phyloP scores from a whole-genome alignment of 1,284 basidiomycete genomes.

The Boletus putidus region DNA sequence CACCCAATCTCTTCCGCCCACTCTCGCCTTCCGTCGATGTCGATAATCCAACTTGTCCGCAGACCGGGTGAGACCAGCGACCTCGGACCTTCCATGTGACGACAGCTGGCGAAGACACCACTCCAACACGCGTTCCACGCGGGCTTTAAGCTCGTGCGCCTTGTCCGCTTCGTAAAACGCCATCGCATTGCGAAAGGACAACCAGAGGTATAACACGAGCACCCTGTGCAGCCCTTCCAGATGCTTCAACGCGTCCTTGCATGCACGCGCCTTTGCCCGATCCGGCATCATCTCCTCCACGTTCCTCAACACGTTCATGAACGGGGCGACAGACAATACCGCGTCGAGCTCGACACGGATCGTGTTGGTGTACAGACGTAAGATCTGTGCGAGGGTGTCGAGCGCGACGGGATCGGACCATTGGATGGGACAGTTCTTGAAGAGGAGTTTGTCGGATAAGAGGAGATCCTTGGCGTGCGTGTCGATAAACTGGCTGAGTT shows the following conservation, averaged over 20 bases:
- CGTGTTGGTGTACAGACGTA: slow-evolving; percentile 37
- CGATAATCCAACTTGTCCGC: slow-evolving; percentile 25
- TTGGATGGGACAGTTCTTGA: slow-evolving; percentile 50
- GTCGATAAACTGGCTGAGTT: slow-evolving; percentile 50
- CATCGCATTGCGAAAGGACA: slow-evolving; percentile 75
- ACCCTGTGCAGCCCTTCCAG: slow-evolving; percentile 84
- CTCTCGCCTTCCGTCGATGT: slow-evolving; percentile 11
- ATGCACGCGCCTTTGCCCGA: slow-evolving; percentile 5
- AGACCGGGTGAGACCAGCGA: neutral
- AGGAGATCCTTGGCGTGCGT: slow-evolving; percentile 43
- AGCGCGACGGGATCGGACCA: slow-evolving; percentile 43
- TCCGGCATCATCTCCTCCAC: slow-evolving; percentile 40
- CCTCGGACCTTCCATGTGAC: slow-evolving; percentile 1
- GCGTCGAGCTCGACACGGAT: slow-evolving; percentile 43
- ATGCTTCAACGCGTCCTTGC: slow-evolving; percentile 40
- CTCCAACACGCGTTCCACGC: slow-evolving; percentile 71
- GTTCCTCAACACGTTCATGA: slow-evolving; percentile 46
- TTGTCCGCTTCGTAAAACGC: slow-evolving; percentile 63
- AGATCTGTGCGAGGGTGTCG: slow-evolving; percentile 40
- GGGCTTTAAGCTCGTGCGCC: slow-evolving; percentile 58
- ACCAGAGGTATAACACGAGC: slow-evolving; percentile 87
- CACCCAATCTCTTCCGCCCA: slow-evolving; percentile 17
- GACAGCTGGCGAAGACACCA: slow-evolving; percentile 54
- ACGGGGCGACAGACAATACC: slow-evolving; percentile 39
- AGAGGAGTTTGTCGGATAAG: slow-evolving; percentile 50